A percentile compares a stretch with the other conserved stretches of the same genome.
These are phyloP conservation scores for Pythium chondricola DNA, from an alignment of 352 stramenopile genomes.

Conservation along the genomic window DNA sequence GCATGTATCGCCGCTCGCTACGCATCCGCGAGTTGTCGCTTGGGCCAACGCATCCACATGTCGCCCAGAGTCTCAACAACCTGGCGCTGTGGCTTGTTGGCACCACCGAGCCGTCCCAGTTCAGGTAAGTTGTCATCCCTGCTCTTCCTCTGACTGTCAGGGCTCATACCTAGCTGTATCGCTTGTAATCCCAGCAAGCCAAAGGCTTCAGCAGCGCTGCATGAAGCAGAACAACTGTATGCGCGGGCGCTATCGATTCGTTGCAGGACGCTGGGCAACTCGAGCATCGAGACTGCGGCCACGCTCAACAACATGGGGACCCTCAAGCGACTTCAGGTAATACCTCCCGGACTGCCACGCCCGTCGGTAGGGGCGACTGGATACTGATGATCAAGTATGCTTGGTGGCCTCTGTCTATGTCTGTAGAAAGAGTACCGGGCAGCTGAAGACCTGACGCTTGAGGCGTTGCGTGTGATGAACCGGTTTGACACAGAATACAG, in stretches of 20 bases:
- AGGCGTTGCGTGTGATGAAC: constrained; percentile 70
- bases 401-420: background rate
- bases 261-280: constrained; percentile 53
- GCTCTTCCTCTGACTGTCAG: too few species aligned
- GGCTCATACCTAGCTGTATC: too few species aligned
- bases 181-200: too few species aligned
- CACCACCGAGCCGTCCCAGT: constrained; percentile 1
- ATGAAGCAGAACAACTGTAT: constrained; percentile 57
- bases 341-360: too few species aligned
- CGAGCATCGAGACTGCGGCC: constrained; percentile 68
- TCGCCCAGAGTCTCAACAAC: constrained; percentile 78
- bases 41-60: constrained; percentile 55
- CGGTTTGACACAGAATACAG: constrained; percentile 70
- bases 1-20: constrained; percentile 66
- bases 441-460: constrained; percentile 64
- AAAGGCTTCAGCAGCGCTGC: too few species aligned
- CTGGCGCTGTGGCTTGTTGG: constrained; percentile 39
- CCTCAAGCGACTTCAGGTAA: constrained; percentile 64
- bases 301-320: constrained; percentile 81
- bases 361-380: too few species aligned
- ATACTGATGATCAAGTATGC: too few species aligned
- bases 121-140: constrained; percentile 4
- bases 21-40: constrained; percentile 62
- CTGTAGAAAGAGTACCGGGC: constrained; percentile 42
- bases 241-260: constrained; percentile 52